phyloP scores from a whole-genome alignment of 1,284 basidiomycete genomes.

The Ceratobasidium sp. region DNA sequence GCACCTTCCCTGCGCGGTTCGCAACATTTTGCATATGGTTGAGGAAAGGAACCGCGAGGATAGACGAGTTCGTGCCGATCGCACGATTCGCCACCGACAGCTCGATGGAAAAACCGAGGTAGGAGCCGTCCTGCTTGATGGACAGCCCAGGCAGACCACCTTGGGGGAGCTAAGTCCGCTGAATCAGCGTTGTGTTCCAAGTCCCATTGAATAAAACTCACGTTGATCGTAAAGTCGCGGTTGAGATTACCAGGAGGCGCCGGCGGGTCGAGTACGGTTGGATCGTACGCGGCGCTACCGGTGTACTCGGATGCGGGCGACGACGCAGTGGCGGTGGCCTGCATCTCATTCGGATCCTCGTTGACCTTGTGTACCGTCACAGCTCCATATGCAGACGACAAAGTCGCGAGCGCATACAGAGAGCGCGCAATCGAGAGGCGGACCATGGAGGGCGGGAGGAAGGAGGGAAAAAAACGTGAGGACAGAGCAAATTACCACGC shows the following conservation, averaged over 20 bases:
- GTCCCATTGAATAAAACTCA: constrained; percentile 27
- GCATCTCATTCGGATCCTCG: constrained; percentile 10
- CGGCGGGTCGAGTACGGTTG: constrained; percentile 43
- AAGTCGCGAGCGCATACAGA: too few species aligned
- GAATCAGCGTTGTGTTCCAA: constrained; percentile 14
- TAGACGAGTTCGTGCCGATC: constrained; percentile 53
- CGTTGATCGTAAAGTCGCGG: constrained; percentile 24
- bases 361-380: too few species aligned
- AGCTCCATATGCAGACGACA: too few species aligned
- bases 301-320: constrained; percentile 18
- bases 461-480: too few species aligned
- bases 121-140: constrained; percentile 30
- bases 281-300: constrained; percentile 33
- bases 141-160: constrained; percentile 10
- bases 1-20: constrained; percentile 68
- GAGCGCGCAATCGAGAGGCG: too few species aligned
- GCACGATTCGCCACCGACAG: constrained; percentile 60
- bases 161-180: background rate
- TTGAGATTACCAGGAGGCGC: constrained; percentile 32
- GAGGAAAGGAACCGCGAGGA: constrained; percentile 75
- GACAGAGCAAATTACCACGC: too few species aligned
- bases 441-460: too few species aligned
- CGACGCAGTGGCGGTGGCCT: constrained; percentile 23
- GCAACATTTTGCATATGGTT: constrained; percentile 79
- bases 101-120: constrained; percentile 48